Evolutionary conservation across 306 rosid species (phyloP), one percentile per base, ranked within the genome.

Genomic region (Purshia tridentata): DNA sequence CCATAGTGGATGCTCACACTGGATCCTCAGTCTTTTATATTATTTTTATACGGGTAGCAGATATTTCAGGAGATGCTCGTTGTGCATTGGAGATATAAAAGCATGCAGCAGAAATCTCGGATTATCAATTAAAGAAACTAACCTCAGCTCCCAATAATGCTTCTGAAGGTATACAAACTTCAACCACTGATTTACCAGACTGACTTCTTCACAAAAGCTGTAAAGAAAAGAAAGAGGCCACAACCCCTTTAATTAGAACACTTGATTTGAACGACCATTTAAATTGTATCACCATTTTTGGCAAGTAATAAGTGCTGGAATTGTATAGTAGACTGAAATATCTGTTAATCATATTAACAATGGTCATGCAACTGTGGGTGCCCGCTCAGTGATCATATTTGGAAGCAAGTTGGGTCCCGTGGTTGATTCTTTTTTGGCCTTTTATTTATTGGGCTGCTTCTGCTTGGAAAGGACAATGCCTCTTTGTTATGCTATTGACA

Each of bases 1-100:
- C 45, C 5, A 22, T 60, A 60, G 10, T 60, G 46, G 65, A 35
- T 37, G 44, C 19, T 15, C 12, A 8, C 12, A 23, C 1, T 73
- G 58, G 65, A 29, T 45, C 9, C 59, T 71, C 44, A 58, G 53
- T 82, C 54, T 75, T 54, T 58, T 39, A 19, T 60, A 49, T 41
- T 75, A 46, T 77, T 39, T 29, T 53, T 73, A 56, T 86, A 65
- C 83, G 91, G 98, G 98, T 94, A 46, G 97, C 96, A 78, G 97
- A 96, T 12, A 88, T 94, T 71, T 91, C 98, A 14, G 98, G 98
- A 76, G 98, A 93, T 82, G 98, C 98, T 29, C 96, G 97, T 1
- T 95, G 98, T 77, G 97, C 97, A 72, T 69, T 91, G 69, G 98
- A 91, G 82, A 94, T 94, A 74, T 94, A 97, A 79, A 84, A 92